Conservation (phyloP, 345 rosid genomes). For the Cardamine occulta region DNA sequence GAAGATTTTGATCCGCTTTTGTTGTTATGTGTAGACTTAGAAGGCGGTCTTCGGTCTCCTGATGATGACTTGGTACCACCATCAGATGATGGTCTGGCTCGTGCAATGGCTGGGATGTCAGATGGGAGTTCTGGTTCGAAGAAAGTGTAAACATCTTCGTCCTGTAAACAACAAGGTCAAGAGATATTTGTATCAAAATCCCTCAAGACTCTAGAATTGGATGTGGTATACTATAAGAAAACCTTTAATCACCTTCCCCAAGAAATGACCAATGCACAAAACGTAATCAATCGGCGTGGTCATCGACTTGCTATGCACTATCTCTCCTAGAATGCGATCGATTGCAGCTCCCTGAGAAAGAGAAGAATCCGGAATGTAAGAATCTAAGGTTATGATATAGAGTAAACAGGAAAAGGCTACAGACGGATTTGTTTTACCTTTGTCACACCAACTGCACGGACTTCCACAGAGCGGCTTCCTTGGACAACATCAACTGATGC, state of each 20-base stretch:
- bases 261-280: conserved; percentile 93
- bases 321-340: conserved; percentile 94
- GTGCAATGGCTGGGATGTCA: conserved; percentile 56
- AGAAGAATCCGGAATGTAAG: conserved; percentile 22
- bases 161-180: conserved; percentile 53
- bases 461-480: conserved; percentile 97
- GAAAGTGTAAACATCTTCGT: conserved; percentile 95
- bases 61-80: conserved; percentile 57
- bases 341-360: conserved; percentile 88
- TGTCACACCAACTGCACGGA: conserved; percentile 97
- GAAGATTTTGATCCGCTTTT: conserved; percentile 73
- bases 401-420: neutral
- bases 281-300: conserved; percentile 91
- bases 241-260: conserved; percentile 70
- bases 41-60: conserved; percentile 61
- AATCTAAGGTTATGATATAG: neutral
- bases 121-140: conserved; percentile 96
- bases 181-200: neutral
- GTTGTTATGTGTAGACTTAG: conserved; percentile 53
- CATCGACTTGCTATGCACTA: conserved; percentile 94
- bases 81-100: conserved; percentile 65
- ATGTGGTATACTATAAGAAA: neutral
- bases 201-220: conserved; percentile 10
- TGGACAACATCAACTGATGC: conserved; percentile 99
- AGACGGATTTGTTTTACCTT: conserved; percentile 55